These are phyloP conservation scores for Trichoderma cornu-damae DNA, from an alignment of 2,329 filamentous ascomycete species.

Conservation along the genomic window DNA sequence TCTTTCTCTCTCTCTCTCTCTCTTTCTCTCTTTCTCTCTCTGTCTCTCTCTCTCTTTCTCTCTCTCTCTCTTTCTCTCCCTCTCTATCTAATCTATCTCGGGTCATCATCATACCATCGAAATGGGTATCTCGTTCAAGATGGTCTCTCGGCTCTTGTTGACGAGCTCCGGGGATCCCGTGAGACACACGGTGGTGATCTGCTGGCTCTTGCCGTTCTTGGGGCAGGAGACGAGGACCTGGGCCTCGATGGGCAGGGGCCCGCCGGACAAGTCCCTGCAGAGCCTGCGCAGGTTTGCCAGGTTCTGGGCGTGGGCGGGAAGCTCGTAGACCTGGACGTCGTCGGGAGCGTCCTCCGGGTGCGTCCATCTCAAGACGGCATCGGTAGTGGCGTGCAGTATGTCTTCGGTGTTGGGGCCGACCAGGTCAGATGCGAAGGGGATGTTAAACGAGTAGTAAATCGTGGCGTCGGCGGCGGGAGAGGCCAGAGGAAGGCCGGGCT, in stretches of 20 bases:
- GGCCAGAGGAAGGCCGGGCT: slow-evolving; percentile 52
- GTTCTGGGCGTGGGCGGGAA: slow-evolving; percentile 89
- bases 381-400: slow-evolving; percentile 84
- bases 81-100: no score
- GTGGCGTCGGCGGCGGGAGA: slow-evolving; percentile 67
- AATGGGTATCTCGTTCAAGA: slow-evolving; percentile 87
- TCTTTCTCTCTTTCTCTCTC: no score
- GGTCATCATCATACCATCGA: slow-evolving; percentile 64
- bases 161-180: slow-evolving; percentile 84
- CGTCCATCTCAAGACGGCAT: slow-evolving; percentile 87
- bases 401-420: slow-evolving; percentile 90
- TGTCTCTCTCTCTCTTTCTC: no score
- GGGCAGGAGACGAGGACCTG: slow-evolving; percentile 78
- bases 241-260: slow-evolving; percentile 68
- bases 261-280: slow-evolving; percentile 75
- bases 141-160: slow-evolving; percentile 81
- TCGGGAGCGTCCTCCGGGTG: slow-evolving; percentile 84
- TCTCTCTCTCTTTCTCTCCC: no score
- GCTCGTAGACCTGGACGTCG: slow-evolving; percentile 75
- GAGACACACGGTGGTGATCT: slow-evolving; percentile 83
- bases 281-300: slow-evolving; percentile 71
- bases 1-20: no score
- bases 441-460: slow-evolving; percentile 94
- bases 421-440: slow-evolving; percentile 90
- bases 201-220: slow-evolving; percentile 60